Evolutionary conservation across 116 monocot species (phyloP).

Genomic region (Trichopus zeylanicus): DNA sequence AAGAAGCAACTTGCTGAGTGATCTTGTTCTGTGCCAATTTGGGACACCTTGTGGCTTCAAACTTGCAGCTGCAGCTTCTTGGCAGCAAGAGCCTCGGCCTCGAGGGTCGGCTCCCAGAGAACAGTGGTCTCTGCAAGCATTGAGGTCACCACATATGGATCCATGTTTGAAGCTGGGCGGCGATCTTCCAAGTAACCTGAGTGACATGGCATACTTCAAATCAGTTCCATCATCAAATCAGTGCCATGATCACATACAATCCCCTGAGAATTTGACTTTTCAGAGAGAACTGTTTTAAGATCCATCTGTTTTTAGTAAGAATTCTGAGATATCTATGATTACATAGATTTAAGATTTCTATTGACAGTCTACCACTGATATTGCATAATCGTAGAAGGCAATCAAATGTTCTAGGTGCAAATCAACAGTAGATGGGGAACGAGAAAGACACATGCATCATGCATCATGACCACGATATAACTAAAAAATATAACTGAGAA

Average conservation of each 20-base stretch:
- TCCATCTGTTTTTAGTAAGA: too few species aligned
- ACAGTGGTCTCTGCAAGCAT: conserved; percentile 74
- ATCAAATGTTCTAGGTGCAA: too few species aligned
- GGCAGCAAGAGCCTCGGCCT: conserved; percentile 56
- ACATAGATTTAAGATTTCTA: too few species aligned
- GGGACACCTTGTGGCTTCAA: conserved; percentile 16
- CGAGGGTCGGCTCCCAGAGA: conserved; percentile 60
- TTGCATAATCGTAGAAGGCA: too few species aligned
- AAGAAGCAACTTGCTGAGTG: not conserved
- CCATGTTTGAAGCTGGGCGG: conserved; percentile 80
- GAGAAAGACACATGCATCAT: too few species aligned
- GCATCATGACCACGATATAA: too few species aligned
- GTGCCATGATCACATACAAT: not conserved
- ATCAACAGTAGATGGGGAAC: too few species aligned
- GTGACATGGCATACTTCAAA: not conserved
- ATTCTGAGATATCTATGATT: too few species aligned
- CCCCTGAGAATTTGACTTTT: too few species aligned
- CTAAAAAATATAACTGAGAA: too few species aligned
- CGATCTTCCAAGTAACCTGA: conserved; percentile 86
- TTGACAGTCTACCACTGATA: too few species aligned
- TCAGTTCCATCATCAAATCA: not conserved
- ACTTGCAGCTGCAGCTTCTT: conserved; percentile 56
- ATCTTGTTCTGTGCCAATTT: not conserved
- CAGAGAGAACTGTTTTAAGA: too few species aligned
- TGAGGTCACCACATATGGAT: conserved; percentile 76